phyloP scores from a whole-genome alignment of 768 basidiomycete species.

The Pseudohyphozyma bogoriensis region DNA sequence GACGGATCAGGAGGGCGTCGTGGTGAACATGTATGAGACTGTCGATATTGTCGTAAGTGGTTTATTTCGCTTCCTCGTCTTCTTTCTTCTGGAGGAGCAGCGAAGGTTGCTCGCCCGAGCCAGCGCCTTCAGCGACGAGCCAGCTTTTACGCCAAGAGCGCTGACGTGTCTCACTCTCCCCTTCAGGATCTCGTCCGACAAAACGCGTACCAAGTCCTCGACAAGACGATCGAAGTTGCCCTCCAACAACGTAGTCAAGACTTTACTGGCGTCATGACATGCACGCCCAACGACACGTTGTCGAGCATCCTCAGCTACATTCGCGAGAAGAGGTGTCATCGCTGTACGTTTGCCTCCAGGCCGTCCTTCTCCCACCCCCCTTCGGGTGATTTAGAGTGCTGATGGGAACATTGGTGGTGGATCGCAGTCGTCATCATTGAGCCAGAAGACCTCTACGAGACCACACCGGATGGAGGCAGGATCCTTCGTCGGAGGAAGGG shows the following conservation, averaged over 20 bases:
- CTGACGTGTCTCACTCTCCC: background rate
- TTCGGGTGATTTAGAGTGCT: no score
- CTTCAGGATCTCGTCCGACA: slow-evolving; percentile 73
- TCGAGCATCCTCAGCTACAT: slow-evolving; percentile 82
- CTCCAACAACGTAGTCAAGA: slow-evolving; percentile 83
- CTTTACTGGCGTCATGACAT: slow-evolving; percentile 94
- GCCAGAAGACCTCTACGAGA: slow-evolving; percentile 20
- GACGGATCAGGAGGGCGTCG: slow-evolving; percentile 54
- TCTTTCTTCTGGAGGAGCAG: no score
- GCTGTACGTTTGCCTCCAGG: no score
- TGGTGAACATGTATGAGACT: slow-evolving; percentile 93
- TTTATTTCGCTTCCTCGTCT: no score
- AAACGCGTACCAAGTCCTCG: slow-evolving; percentile 86
- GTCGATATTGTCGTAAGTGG: slow-evolving; percentile 87
- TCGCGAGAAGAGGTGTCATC: slow-evolving; percentile 84
- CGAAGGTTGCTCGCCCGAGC: background rate
- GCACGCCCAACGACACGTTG: slow-evolving; percentile 82
- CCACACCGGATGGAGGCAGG: slow-evolving; percentile 1
- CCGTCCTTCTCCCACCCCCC: no score
- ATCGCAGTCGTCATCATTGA: slow-evolving; percentile 26
- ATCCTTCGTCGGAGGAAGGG: slow-evolving; percentile 37
- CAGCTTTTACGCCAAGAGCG: no score
- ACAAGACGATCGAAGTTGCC: slow-evolving; percentile 85
- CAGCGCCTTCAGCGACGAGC: background rate
- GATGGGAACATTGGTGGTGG: no score